These are phyloP conservation scores for Lactarius hengduanensis DNA, from an alignment of 768 basidiomycete species.

Conservation along the genomic window DNA sequence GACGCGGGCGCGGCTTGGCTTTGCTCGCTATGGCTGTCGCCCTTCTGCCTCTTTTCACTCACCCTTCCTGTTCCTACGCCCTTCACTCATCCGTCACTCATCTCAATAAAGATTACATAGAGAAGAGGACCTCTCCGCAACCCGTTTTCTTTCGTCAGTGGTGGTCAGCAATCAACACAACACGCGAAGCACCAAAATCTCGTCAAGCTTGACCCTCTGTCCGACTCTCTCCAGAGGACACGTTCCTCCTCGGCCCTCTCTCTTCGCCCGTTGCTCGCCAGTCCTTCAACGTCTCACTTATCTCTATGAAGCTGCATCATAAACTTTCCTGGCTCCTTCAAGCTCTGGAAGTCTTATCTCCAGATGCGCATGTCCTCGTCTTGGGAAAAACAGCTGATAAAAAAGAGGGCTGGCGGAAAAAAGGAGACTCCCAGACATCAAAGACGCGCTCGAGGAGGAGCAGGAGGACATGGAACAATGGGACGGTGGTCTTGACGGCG, in stretches of 20 bases:
- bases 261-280: slow-evolving; percentile 69
- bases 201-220: slow-evolving; percentile 54
- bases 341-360: slow-evolving; percentile 94
- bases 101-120: slow-evolving; percentile 76
- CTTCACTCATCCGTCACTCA: slow-evolving; percentile 68
- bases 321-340: slow-evolving; percentile 88
- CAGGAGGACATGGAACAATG: slow-evolving; percentile 77
- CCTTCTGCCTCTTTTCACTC: slow-evolving; percentile 66
- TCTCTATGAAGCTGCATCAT: slow-evolving; percentile 88
- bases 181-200: slow-evolving; percentile 64
- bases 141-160: slow-evolving; percentile 86
- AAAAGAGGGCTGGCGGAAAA: slow-evolving; percentile 80
- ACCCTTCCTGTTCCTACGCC: slow-evolving; percentile 85
- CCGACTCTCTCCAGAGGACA: slow-evolving; percentile 50
- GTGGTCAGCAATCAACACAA: slow-evolving; percentile 81
- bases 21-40: slow-evolving; percentile 53
- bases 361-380: slow-evolving; percentile 78
- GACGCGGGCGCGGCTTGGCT: slow-evolving; percentile 18
- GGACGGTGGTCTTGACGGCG: slow-evolving; percentile 81
- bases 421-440: slow-evolving; percentile 91
- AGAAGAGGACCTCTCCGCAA: slow-evolving; percentile 94
- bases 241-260: slow-evolving; percentile 74
- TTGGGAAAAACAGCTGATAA: slow-evolving; percentile 69
- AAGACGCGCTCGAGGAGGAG: slow-evolving; percentile 85
- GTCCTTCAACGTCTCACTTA: slow-evolving; percentile 83